phyloP scores from a whole-genome alignment of 1,139 yeast genomes.

The Yamadazyma friedrichii region DNA sequence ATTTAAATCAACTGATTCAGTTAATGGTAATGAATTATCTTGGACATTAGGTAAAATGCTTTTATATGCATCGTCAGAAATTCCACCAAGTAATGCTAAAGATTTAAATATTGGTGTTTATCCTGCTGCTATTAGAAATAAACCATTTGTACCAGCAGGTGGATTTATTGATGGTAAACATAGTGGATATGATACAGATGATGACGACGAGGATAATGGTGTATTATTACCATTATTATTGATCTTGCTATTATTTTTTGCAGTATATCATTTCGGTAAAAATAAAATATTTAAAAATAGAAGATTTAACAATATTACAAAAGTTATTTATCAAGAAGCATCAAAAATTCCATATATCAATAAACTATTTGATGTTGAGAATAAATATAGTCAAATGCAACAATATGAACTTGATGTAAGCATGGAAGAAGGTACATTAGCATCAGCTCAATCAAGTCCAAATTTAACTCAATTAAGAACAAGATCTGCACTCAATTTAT shows the following conservation, averaged over 20 bases:
- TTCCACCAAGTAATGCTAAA: conserved; percentile 25
- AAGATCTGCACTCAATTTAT: conserved; percentile 37
- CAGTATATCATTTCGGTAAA: conserved; percentile 10
- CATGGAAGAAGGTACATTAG: conserved; percentile 35
- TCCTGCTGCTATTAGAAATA: conserved; percentile 51
- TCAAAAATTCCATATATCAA: conserved; percentile 21
- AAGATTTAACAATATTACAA: conserved; percentile 16
- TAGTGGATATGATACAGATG: conserved; percentile 18
- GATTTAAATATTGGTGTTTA: conserved; percentile 45
- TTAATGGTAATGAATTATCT: conserved; percentile 59
- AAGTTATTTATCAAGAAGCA: conserved; percentile 11
- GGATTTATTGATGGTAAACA: conserved; percentile 11
- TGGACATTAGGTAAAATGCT: conserved; percentile 68
- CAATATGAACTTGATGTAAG: conserved; percentile 22
- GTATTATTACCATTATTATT: conserved; percentile 14
- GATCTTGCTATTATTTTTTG: conserved; percentile 18
- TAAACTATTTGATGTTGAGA: conserved; percentile 13
- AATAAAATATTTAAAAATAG: conserved; percentile 13
- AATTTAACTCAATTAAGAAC: conserved; percentile 35
- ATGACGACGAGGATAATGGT: conserved; percentile 22
- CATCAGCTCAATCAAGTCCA: conserved; percentile 19
- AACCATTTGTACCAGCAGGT: conserved; percentile 39
- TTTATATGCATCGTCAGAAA: conserved; percentile 57
- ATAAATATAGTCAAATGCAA: conserved; percentile 14
- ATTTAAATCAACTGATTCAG: conserved; percentile 59